Conservation (phyloP, 768 basidiomycete genomes). For the Aureoboletus auriporus region DNA sequence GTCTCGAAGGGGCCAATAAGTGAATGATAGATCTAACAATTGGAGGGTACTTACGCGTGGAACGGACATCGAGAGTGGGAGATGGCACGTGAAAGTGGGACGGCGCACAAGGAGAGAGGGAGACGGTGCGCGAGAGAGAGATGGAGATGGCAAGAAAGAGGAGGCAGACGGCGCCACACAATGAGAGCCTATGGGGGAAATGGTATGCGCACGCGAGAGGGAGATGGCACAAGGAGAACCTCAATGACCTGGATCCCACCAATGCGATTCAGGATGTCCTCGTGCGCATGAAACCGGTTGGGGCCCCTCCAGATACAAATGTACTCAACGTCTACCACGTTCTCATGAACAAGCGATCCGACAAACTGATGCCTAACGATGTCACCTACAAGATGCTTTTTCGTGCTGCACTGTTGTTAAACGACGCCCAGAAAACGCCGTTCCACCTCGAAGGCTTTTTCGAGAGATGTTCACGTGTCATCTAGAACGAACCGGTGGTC, state of each 20-base stretch:
- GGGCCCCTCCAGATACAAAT: constrained; percentile 34
- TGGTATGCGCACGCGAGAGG: no score
- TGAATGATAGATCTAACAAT: no score
- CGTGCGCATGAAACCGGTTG: constrained; percentile 35
- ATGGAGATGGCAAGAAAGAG: no score
- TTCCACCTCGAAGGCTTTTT: constrained; percentile 41
- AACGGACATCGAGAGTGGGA: no score
- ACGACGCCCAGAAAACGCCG: constrained; percentile 16
- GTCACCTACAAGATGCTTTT: constrained; percentile 47
- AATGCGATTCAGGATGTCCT: constrained; percentile 35
- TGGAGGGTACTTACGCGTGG: no score
- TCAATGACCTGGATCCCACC: constrained; percentile 29
- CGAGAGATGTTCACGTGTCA: constrained; percentile 41
- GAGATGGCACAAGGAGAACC: no score
- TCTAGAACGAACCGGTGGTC: constrained; percentile 16
- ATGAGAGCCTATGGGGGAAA: no score
- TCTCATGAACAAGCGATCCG: constrained; percentile 32
- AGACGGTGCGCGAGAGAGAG: no score
- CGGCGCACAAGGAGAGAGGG: no score
- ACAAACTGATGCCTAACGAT: constrained; percentile 35
- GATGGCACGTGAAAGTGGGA: no score
- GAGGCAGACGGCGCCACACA: no score
- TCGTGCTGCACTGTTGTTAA: constrained; percentile 21
- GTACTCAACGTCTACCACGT: constrained; percentile 49
- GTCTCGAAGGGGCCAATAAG: no score